Base-by-base conservation (phyloP, 805 yeast species). In the Wickerhamiella bombiphila region DNA sequence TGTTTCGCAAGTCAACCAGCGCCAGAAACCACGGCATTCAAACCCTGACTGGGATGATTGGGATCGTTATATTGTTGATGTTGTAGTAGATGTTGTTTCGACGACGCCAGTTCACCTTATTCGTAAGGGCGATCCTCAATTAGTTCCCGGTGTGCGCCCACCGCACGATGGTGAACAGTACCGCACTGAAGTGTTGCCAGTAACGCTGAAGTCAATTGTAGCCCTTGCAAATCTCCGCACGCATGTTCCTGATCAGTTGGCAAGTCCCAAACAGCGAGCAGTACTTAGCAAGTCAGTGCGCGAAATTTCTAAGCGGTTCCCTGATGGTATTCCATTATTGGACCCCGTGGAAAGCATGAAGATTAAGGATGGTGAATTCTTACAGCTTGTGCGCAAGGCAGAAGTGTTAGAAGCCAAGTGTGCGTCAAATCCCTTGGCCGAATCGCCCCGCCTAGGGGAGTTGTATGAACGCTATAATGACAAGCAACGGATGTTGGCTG, bases 281-380 rank as follows among this genome's bases (percentile, higher is more conserved):
- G 54, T 74, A 52, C 66, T 75, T 54, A 64, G 64, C 30, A 81
- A 81, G 54, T 77, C 93, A 5, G 62, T 91, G 51, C 67, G 65
- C 37, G 96, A 91, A 57, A 83, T 85, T 43, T 70, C 74, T 24
- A 72, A 77, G 48, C 74, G 93, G 59, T 77, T 85, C 53, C 85
- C 93, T 8, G 91, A 82, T 54, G 95, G 94, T 1, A 66, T 91
- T 25, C 95, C 97, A n/a, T 54, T 74, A 32, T 68, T 91, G 57
- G 94, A 91, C 58, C 97, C 98, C 3, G 65, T 91, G 28, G 77
- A 74, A 43, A 82, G 80, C 54, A 91, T 91, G 98, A 81, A 85
- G 54, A 88, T 91, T 49, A 78, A 47, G 33, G 94, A 82, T 53
- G 70, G 69, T 3, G 81, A 80, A 15, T 91, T 93, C 64, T 63